phyloP scores from a whole-genome alignment of 305 asterid genomes.

The Nicotiana rustica region DNA sequence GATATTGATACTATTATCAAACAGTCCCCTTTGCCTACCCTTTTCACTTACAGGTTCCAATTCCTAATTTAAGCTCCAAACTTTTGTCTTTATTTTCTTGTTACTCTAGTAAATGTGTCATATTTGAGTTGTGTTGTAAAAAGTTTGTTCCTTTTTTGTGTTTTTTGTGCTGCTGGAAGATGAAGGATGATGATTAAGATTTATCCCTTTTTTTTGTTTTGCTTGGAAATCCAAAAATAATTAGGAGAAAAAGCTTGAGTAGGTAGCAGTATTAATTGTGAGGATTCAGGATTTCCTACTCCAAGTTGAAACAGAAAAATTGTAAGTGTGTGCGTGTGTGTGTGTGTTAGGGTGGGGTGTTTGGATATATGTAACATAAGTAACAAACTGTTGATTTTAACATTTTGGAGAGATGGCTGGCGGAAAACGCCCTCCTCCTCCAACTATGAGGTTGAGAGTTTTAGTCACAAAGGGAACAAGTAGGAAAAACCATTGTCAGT shows the following conservation, averaged over 20 bases:
- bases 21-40: constrained; percentile 87
- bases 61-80: constrained; percentile 30
- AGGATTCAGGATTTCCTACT: background rate
- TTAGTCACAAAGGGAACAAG: background rate
- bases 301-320: background rate
- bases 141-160: background rate
- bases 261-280: background rate
- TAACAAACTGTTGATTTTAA: background rate
- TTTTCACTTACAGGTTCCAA: constrained; percentile 89
- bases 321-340: background rate
- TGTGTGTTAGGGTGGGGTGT: background rate
- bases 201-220: background rate
- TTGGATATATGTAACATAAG: background rate
- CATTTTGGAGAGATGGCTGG: background rate
- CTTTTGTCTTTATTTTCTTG: background rate
- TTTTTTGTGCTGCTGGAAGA: background rate
- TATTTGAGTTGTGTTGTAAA: background rate
- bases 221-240: background rate
- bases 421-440: background rate
- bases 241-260: background rate
- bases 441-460: background rate
- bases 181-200: background rate
- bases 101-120: too few relatives aligned
- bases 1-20: constrained; percentile 69
- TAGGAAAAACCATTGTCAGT: background rate